Conservation (phyloP, 257 asterid genomes). For the Solanum piurae region DNA sequence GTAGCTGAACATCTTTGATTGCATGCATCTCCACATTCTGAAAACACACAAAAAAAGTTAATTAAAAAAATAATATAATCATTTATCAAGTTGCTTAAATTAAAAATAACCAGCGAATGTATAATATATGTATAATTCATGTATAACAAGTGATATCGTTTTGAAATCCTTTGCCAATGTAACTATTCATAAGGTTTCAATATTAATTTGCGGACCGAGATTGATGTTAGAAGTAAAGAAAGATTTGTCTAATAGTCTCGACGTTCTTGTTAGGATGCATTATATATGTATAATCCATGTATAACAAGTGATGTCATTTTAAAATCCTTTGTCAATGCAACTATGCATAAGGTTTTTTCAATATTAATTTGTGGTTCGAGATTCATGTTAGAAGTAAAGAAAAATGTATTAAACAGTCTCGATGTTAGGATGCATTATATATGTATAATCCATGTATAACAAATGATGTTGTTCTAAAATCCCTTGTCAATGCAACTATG, state of each 20-base stretch:
- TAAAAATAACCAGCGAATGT: background rate
- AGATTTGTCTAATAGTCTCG: background rate
- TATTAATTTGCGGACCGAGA: background rate
- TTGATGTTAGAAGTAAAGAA: background rate
- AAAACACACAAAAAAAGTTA: background rate
- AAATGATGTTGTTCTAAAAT: no score
- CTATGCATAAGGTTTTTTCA: background rate
- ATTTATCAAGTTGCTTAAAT: background rate
- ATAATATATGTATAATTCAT: background rate
- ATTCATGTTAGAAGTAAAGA: background rate
- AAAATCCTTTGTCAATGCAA: background rate
- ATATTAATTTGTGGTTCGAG: no score
- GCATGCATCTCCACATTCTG: background rate
- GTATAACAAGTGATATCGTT: background rate
- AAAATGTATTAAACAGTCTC: background rate
- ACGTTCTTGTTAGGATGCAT: background rate
- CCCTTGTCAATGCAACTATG: no score
- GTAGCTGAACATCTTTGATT: background rate
- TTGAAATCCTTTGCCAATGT: background rate
- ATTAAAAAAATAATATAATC: background rate
- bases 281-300: background rate
- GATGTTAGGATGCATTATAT: background rate
- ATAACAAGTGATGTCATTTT: background rate
- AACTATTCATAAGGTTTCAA: background rate
- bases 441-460: no score